Conservation (phyloP, 805 yeast species). For the Torulaspora gathmanii region DNA sequence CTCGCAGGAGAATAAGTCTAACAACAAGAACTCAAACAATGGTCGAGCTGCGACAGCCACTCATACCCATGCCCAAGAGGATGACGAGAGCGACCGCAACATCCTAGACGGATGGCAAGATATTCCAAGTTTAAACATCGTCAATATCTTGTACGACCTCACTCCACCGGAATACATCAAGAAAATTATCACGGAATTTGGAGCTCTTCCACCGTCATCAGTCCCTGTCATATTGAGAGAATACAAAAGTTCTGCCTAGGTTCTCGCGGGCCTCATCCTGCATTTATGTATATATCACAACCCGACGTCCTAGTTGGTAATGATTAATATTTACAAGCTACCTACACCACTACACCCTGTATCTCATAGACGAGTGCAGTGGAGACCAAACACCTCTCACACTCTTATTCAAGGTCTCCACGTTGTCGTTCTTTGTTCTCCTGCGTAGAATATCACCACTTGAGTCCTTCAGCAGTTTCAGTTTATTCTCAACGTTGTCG, state of each 20-base stretch:
- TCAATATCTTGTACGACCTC: conserved; percentile 86
- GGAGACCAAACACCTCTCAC: conserved; percentile 99
- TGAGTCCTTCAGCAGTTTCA: conserved; percentile 58
- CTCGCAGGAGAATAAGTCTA: conserved; percentile 26
- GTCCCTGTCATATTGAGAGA: conserved; percentile 96
- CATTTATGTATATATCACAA: conserved; percentile 1
- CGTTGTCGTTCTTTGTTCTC: conserved; percentile 66
- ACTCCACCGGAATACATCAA: conserved; percentile 93
- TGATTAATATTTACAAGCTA: conserved; percentile 5
- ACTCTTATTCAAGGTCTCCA: conserved; percentile 70
- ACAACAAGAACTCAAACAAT: conserved; percentile 28
- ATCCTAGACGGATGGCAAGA: conserved; percentile 61
- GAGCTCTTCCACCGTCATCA: conserved; percentile 95
- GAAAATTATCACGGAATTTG: conserved; percentile 92
- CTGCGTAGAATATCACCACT: conserved; percentile 60
- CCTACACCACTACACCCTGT: conserved; percentile 16
- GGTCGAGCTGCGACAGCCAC: conserved; percentile 24
- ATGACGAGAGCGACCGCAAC: conserved; percentile 35
- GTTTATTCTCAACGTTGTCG: conserved; percentile 57
- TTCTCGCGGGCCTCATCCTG: conserved; percentile 2
- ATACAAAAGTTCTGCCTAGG: conserved; percentile 51
- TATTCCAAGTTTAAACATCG: conserved; percentile 58
- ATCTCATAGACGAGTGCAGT: conserved; percentile 49
- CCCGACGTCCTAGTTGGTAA: background rate
- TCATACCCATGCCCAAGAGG: conserved; percentile 22